Percentiles rank a stretch among this genome's conserved stretches.
Evolutionary conservation across 2,329 filamentous ascomycete genomes (phyloP).

Genomic region (Cadophora gregata): DNA sequence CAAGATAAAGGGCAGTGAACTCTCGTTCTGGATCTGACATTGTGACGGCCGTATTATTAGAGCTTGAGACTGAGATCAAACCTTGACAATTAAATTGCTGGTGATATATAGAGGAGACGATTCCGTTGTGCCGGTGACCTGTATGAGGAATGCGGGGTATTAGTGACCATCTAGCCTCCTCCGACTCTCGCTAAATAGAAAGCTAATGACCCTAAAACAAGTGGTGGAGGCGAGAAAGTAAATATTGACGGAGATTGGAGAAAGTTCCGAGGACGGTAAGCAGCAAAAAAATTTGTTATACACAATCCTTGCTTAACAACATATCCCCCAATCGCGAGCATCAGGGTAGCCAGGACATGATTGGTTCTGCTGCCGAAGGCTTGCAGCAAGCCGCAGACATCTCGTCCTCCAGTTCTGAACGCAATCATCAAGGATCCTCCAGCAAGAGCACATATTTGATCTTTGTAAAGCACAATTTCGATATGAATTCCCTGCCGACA

Average conservation of each 20-base stretch:
- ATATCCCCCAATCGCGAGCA: not conserved
- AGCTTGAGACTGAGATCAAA: not conserved
- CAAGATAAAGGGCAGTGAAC: slow-evolving; percentile 60
- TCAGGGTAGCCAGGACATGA: not conserved
- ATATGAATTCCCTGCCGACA: not conserved
- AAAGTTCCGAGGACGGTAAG: no score
- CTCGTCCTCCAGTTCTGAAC: not conserved
- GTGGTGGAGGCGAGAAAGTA: no score
- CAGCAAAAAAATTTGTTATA: no score
- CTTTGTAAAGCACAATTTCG: not conserved
- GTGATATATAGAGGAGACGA: no score
- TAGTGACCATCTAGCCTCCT: no score
- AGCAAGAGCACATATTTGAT: no score
- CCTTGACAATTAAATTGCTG: not conserved
- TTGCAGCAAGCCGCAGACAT: not conserved
- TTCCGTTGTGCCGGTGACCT: no score
- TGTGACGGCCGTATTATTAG: not conserved
- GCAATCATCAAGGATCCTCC: not conserved
- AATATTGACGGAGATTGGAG: no score
- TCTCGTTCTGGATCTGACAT: not conserved
- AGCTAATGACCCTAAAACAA: no score
- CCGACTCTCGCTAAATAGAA: no score
- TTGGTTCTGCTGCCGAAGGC: not conserved
- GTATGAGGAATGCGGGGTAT: no score
- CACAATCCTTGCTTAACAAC: no score